Percentiles rank a stretch among this genome's conserved stretches.
Evolutionary conservation across 2,329 filamentous ascomycete species (phyloP).

Genomic region (Fusarium keratoplasticum): DNA sequence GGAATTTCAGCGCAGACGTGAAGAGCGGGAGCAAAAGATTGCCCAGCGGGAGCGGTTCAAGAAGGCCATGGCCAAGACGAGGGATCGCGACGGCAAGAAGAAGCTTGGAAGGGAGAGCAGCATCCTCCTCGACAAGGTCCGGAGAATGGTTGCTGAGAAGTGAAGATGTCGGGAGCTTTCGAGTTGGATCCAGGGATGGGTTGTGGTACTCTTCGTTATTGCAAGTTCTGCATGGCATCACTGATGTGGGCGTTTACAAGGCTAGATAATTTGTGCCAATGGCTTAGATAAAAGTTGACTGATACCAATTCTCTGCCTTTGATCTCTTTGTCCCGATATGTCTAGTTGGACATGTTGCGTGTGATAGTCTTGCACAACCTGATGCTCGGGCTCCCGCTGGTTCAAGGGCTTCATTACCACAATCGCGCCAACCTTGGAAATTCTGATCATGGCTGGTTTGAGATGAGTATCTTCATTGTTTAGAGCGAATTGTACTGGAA

Average conservation of each 20-base stretch:
- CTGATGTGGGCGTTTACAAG: constrained; percentile 24
- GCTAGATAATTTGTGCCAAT: constrained; percentile 10
- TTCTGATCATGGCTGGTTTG: not conserved
- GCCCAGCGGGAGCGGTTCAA: constrained; percentile 74
- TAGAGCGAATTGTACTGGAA: not conserved
- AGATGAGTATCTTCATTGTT: not conserved
- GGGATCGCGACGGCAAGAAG: constrained; percentile 79
- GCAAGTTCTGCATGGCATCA: not conserved
- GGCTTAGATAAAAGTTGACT: constrained; percentile 34
- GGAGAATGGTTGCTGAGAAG: constrained; percentile 71
- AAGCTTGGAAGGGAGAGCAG: constrained; percentile 86
- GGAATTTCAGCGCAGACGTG: constrained; percentile 61
- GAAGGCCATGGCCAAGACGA: constrained; percentile 79
- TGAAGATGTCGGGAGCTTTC: constrained; percentile 3
- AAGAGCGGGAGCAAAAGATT: constrained; percentile 73
- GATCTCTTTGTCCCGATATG: not conserved
- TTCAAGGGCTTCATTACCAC: not conserved
- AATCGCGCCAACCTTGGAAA: not conserved
- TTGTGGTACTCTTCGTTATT: not conserved
- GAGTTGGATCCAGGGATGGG: not conserved
- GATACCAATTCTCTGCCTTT: constrained; percentile 9
- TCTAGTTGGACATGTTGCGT: not conserved
- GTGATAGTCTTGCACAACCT: not conserved
- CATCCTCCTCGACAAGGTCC: constrained; percentile 81
- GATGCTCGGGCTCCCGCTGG: not conserved